Evolutionary conservation across 2,329 filamentous ascomycete genomes (phyloP), one percentile per base, ranked within the genome.

Genomic region (Aspergillus eucalypticola): DNA sequence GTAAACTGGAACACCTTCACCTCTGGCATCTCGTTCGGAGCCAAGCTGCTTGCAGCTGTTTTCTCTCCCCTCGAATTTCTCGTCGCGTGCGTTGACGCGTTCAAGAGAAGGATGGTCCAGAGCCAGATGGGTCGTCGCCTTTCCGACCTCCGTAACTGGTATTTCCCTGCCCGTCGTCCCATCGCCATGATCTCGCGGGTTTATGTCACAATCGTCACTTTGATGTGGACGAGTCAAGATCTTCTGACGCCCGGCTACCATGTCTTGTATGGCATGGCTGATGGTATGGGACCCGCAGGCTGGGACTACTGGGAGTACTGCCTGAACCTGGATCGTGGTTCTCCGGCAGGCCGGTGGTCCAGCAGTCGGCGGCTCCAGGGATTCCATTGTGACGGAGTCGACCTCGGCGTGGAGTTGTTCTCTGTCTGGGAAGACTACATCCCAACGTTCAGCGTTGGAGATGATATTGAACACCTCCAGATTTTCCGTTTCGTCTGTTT

Each of bases 331-430:
- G 48, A 41, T 17, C 15, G 23, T 15, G 21, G 25, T 15, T 29
- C 23, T 27, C n/a, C 21, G n/a, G 21, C 19, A n/a, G 46, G 13
- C 27, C 55, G 29, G 10, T 50, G 54, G 32, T 29, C 11, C 19
- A 19, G 27, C n/a, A 11, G 32, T 48, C 55, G 59, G 35, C 54
- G 50, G 52, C 21, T 52, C 13, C 46, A 54, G 21, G 19, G 13
- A 15, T 25, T 27, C 32, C 61, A 60, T 42, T 68, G 64, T 32
- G 21, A 51, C n/a, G 63, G 64, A 5, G 54, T 62, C 17, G 59
- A 58, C 35, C 23, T 35, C 10, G 65, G 63, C 4, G 17, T 66
- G 13, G 55, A 61, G 17, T 5, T 63, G 39, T 35, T 32, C 4
- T 44, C 42, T n/a, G 39, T 29, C 10, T 17, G 63, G 46, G 39